phyloP scores from a whole-genome alignment of 1,284 basidiomycete genomes.

The Malassezia furfur region DNA sequence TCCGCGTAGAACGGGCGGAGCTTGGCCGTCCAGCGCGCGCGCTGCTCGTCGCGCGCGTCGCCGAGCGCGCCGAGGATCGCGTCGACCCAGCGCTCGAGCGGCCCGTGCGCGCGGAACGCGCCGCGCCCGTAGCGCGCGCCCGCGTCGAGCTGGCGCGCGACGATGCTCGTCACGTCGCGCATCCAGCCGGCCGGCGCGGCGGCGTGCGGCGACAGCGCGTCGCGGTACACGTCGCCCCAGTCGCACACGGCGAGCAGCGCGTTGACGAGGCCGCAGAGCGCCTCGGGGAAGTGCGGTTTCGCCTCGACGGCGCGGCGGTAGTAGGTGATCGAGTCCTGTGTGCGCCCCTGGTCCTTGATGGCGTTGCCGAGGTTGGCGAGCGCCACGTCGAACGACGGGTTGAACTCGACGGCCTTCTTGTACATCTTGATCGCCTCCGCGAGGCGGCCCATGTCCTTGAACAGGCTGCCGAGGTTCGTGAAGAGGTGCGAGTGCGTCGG shows the following conservation, averaged over 20 bases:
- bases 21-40: slow-evolving; percentile 49
- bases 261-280: slow-evolving; percentile 56
- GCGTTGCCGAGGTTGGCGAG: slow-evolving; percentile 60
- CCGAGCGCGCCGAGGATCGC: slow-evolving; percentile 46
- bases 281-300: slow-evolving; percentile 57
- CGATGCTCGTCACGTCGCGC: slow-evolving; percentile 52
- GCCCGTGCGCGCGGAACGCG: slow-evolving; percentile 48
- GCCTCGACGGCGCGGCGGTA: slow-evolving; percentile 55
- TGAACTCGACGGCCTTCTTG: slow-evolving; percentile 53
- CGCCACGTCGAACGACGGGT: slow-evolving; percentile 57
- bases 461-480: slow-evolving; percentile 57
- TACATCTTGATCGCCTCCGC: slow-evolving; percentile 56
- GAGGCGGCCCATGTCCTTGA: slow-evolving; percentile 57
- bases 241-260: slow-evolving; percentile 56
- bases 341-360: slow-evolving; percentile 52
- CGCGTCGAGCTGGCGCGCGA: slow-evolving; percentile 53
- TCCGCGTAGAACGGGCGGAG: slow-evolving; percentile 50
- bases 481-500: slow-evolving; percentile 57
- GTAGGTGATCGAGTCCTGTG: slow-evolving; percentile 55
- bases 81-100: slow-evolving; percentile 53
- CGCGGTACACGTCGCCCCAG: slow-evolving; percentile 52
- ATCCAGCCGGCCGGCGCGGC: slow-evolving; percentile 50
- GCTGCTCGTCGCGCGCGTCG: slow-evolving; percentile 33
- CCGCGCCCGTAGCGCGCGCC: slow-evolving; percentile 51
- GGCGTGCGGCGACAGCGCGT: slow-evolving; percentile 7